Conservation (phyloP, 768 basidiomycete genomes). For the Polyporus arcularius region DNA sequence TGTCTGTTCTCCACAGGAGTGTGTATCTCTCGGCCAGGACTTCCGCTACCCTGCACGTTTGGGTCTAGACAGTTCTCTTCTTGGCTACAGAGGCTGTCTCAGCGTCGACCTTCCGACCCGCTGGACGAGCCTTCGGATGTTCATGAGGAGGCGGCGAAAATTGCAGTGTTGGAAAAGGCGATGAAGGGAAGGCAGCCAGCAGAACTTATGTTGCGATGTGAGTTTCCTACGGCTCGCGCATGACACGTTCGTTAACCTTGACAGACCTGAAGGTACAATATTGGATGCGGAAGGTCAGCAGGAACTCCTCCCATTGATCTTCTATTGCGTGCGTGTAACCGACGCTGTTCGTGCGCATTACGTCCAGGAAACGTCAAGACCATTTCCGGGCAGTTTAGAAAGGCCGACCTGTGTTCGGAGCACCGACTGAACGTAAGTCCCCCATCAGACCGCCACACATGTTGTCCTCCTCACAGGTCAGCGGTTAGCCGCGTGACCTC, state of each 20-base stretch:
- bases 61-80: conserved; percentile 15
- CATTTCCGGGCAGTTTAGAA: conserved; percentile 88
- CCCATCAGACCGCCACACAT: background rate
- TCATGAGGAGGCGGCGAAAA: conserved; percentile 72
- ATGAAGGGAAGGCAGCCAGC: conserved; percentile 87
- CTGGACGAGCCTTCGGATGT: conserved; percentile 26
- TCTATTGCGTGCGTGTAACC: background rate
- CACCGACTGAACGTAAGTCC: conserved; percentile 84
- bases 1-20: background rate
- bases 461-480: conserved; percentile 19
- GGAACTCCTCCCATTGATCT: background rate
- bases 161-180: conserved; percentile 78
- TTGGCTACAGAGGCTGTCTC: conserved; percentile 32
- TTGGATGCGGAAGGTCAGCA: conserved; percentile 78
- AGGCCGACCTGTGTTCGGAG: conserved; percentile 83
- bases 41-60: background rate
- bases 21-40: background rate
- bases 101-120: conserved; percentile 16
- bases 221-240: conserved; percentile 35
- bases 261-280: conserved; percentile 65
- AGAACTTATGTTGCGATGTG: conserved; percentile 90
- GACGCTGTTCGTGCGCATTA: conserved; percentile 14
- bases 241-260: conserved; percentile 23
- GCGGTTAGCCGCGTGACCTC: conserved; percentile 82
- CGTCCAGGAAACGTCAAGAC: conserved; percentile 78